Evolutionary conservation across 208 protist genomes (phyloP).

Genomic region (Crithidia sp.): DNA sequence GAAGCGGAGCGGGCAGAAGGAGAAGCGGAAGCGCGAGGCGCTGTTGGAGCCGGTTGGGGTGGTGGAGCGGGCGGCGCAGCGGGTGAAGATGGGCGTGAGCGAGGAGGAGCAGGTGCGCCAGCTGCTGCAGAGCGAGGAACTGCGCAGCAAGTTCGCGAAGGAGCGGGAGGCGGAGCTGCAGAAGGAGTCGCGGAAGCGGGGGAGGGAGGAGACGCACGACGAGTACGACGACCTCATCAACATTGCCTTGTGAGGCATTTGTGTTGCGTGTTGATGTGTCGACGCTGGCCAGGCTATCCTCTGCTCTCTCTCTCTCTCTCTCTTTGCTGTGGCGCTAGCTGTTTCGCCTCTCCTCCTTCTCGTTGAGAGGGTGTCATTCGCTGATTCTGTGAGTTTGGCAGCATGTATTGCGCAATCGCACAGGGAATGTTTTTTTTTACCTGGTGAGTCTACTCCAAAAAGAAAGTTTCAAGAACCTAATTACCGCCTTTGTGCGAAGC

Average conservation of each 20-base stretch:
- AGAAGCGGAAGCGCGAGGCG: conserved; percentile 60
- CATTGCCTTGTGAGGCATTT: conserved; percentile 33
- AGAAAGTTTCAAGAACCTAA: no score
- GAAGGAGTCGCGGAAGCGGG: conserved; percentile 54
- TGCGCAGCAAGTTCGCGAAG: conserved; percentile 62
- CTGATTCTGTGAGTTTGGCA: no score
- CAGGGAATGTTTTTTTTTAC: no score
- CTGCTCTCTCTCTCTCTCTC: background rate
- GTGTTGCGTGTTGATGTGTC: background rate
- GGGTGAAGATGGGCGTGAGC: conserved; percentile 86
- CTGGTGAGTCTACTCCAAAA: no score
- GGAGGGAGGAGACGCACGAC: conserved; percentile 41
- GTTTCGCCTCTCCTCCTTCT: conserved; percentile 1
- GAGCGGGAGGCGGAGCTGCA: conserved; percentile 52
- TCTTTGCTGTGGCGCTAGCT: background rate
- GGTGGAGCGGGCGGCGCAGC: conserved; percentile 68
- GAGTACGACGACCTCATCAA: conserved; percentile 84
- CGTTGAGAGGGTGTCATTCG: background rate
- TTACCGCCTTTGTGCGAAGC: no score
- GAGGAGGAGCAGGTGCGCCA: conserved; percentile 80
- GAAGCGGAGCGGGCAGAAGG: conserved; percentile 68
- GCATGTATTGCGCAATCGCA: no score
- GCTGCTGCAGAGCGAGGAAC: conserved; percentile 67
- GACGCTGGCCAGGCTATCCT: background rate
- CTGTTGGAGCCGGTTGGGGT: conserved; percentile 56